phyloP scores from a whole-genome alignment of 306 rosid species.

The Dryas alaskensis region DNA sequence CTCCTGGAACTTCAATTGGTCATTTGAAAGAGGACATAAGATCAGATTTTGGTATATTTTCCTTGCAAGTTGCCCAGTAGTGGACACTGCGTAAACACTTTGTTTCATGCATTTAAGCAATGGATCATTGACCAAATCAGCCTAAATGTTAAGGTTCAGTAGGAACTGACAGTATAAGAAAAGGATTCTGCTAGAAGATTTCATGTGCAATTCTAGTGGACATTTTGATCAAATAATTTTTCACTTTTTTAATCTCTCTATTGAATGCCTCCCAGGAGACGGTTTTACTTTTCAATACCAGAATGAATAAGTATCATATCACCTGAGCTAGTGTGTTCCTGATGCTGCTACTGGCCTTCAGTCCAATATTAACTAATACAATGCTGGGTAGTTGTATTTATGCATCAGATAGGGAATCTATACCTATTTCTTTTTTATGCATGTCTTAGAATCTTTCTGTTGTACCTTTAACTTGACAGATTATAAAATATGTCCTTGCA shows the following conservation, averaged over 20 bases:
- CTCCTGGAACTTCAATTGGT: constrained; percentile 84
- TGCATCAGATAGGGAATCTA: not conserved
- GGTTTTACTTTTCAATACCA: not conserved
- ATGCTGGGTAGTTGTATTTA: not conserved
- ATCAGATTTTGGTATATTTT: constrained; percentile 49
- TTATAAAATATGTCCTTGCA: constrained; percentile 31
- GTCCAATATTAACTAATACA: not conserved
- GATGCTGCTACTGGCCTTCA: not conserved
- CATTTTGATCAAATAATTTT: too few relatives aligned
- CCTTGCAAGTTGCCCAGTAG: constrained; percentile 1
- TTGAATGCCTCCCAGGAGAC: not conserved
- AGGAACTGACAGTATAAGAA: not conserved
- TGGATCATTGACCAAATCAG: not conserved
- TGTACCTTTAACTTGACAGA: not conserved
- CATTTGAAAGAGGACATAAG: constrained; percentile 56
- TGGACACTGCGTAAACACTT: not conserved
- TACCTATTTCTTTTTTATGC: not conserved
- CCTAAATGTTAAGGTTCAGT: not conserved
- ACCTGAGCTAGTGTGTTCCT: not conserved
- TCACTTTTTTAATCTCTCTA: too few relatives aligned
- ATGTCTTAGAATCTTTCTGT: not conserved
- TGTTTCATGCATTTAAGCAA: not conserved
- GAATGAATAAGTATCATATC: not conserved
- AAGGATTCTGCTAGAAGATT: not conserved
- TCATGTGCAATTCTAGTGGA: not conserved